Evolutionary conservation across 2,329 filamentous ascomycete genomes (phyloP), one percentile per base, ranked within the genome.

Genomic region (Microsporum audouinii): DNA sequence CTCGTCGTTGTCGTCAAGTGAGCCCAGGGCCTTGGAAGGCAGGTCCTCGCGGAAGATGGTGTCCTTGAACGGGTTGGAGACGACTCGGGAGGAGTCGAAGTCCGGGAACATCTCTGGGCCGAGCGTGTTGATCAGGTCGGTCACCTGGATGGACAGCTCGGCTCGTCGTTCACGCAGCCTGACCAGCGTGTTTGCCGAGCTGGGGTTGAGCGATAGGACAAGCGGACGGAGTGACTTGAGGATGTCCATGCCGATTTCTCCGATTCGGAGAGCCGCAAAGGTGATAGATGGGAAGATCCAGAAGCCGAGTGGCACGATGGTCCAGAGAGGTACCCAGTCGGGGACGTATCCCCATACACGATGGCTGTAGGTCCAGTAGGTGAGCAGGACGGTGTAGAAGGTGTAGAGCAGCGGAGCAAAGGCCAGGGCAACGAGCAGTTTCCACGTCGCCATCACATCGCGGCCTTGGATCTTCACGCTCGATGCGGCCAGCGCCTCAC

Each of bases 201-300:
- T 85, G 1, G 94, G 94, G 68, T 88, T 88, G 69, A 97, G 81
- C 65, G 89, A 94, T 38, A 96, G 80, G 53, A 95, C 79, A 7
- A 99, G 82, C 4, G 94, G 94, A 7, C 90, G 84, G 14, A 99
- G 82, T 0, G 92, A 97, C 76, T 97, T 99, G 77, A 94, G 79
- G 61, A 99, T 96, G 71, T 99, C 94, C 91, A 99, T 96, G 59
- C 92, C 94, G n/a, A 95, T 87, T 76, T 99, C 94, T 55, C 94
- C 94, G 66, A 97, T 95, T 8, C 94, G 87, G 59, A 99, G 84
- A 5, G 94, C 90, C 3, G 91, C 91, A 73, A 95, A 96, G 0
- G 91, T 96, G 68, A 96, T 88, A 29, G 85, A 82, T 4, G 91
- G 88, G 79, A 96, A 96, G 66, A 95, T 77, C 56, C 89, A 80